A percentile compares a stretch with the other conserved stretches of the same genome.
These are phyloP conservation scores for Rutstroemia sp. DNA, from an alignment of 2,329 filamentous ascomycete species.

Conservation along the genomic window DNA sequence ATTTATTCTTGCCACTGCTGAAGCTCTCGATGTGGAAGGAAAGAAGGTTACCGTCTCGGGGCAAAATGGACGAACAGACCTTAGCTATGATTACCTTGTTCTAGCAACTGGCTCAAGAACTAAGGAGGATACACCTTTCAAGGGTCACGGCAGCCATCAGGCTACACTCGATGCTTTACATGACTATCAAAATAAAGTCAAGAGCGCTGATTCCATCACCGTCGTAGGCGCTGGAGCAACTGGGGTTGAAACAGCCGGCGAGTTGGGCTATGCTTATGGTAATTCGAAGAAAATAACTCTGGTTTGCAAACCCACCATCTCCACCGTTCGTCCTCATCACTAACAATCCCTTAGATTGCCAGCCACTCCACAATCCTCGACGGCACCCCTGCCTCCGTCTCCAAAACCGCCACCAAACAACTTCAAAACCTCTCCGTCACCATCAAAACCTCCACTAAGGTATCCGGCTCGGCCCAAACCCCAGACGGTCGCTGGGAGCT, in stretches of 20 bases:
- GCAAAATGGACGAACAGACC: constrained; percentile 26
- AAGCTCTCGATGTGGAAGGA: constrained; percentile 34
- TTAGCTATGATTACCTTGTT: constrained; percentile 44
- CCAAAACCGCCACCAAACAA: constrained; percentile 33
- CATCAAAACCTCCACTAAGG: constrained; percentile 38
- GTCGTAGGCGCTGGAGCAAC: constrained; percentile 29
- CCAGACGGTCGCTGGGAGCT: constrained; percentile 43
- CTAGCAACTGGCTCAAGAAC: constrained; percentile 45
- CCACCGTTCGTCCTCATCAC: neutral
- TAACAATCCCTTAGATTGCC: constrained; percentile 16
- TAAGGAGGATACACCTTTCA: constrained; percentile 40
- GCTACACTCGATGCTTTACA: constrained; percentile 16
- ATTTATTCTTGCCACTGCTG: constrained; percentile 43
- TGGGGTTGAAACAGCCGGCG: constrained; percentile 29
- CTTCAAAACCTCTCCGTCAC: constrained; percentile 44
- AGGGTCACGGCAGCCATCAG: constrained; percentile 37
- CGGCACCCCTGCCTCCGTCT: constrained; percentile 17
- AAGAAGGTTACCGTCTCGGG: constrained; percentile 37
- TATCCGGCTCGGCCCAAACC: constrained; percentile 31
- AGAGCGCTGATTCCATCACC: constrained; percentile 22
- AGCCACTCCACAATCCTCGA: constrained; percentile 28
- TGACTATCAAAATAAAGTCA: constrained; percentile 16
- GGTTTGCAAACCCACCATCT: constrained; percentile 26
- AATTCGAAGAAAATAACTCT: constrained; percentile 24
- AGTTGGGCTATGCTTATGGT: constrained; percentile 28